These are phyloP conservation scores for Digitaria exilis DNA, from an alignment of 202 grass and related monocot genomes.

Conservation along the genomic window DNA sequence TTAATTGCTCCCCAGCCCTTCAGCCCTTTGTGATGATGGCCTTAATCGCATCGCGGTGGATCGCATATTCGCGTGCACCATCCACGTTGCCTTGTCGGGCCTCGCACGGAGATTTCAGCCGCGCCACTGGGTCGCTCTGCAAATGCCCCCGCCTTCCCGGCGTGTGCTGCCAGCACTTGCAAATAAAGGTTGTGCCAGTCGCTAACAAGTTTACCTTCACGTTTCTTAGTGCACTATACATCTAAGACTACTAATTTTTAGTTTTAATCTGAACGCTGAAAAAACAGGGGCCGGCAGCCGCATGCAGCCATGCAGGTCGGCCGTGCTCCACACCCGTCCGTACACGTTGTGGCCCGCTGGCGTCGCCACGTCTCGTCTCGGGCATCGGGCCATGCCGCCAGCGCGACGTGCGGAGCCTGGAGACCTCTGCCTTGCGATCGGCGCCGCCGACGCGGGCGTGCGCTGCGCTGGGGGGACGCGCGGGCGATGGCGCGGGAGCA, in stretches of 20 bases:
- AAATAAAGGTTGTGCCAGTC: too few relatives aligned
- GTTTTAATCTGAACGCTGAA: too few relatives aligned
- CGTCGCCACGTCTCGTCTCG: conserved; percentile 13
- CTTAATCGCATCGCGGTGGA: neutral
- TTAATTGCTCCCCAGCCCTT: neutral
- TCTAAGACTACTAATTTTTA: too few relatives aligned
- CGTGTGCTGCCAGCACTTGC: neutral
- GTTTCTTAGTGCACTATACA: too few relatives aligned
- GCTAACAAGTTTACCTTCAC: too few relatives aligned
- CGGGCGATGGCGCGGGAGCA: neutral
- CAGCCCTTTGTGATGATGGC: neutral
- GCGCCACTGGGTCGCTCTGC: neutral
- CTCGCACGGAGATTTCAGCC: neutral
- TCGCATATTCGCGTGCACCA: neutral
- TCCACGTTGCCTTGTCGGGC: neutral
- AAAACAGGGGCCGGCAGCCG: neutral
- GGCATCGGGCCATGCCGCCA: neutral
- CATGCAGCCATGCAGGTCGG: neutral
- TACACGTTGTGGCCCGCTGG: neutral
- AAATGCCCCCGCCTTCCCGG: neutral
- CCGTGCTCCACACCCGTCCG: neutral
- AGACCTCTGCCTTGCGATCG: neutral
- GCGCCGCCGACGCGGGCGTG: neutral
- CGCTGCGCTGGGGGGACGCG: neutral
- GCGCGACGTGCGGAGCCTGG: neutral